phyloP scores from a whole-genome alignment of 352 stramenopile genomes.

The Phytophthora multivora region DNA sequence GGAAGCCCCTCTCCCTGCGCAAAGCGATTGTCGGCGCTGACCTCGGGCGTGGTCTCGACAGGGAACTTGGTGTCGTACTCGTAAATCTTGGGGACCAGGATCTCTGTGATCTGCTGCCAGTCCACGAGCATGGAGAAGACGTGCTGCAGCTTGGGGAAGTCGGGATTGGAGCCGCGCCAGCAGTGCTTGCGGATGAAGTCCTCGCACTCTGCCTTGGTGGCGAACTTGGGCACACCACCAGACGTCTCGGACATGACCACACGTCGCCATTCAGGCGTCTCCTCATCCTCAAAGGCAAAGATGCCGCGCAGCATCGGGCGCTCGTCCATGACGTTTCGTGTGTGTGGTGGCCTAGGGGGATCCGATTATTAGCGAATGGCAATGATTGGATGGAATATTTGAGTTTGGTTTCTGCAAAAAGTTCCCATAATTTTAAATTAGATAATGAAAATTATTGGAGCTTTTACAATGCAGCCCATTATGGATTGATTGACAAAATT shows the following conservation, averaged over 20 bases:
- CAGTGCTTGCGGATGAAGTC: conserved; percentile 90
- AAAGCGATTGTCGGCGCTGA: conserved; percentile 70
- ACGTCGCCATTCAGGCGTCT: conserved; percentile 77
- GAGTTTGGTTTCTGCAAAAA: too few species aligned
- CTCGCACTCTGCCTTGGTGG: conserved; percentile 87
- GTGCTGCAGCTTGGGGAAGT: conserved; percentile 91
- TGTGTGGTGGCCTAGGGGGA: background rate
- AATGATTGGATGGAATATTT: background rate
- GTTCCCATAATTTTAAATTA: too few species aligned
- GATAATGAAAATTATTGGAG: too few species aligned
- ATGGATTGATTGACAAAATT: too few species aligned
- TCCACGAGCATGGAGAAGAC: conserved; percentile 92
- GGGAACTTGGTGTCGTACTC: conserved; percentile 78
- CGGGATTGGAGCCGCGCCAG: conserved; percentile 87
- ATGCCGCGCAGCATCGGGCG: conserved; percentile 77
- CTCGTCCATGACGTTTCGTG: conserved; percentile 43
- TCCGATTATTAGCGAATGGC: too few species aligned
- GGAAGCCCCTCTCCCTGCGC: conserved; percentile 51
- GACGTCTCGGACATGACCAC: conserved; percentile 69
- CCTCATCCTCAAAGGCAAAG: conserved; percentile 89
- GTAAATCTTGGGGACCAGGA: conserved; percentile 80
- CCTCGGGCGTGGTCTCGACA: conserved; percentile 32
- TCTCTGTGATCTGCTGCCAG: conserved; percentile 81
- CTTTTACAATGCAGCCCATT: too few species aligned
- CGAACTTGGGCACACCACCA: conserved; percentile 86